phyloP scores from a whole-genome alignment of 768 basidiomycete species.

The Amanita molliuscula region DNA sequence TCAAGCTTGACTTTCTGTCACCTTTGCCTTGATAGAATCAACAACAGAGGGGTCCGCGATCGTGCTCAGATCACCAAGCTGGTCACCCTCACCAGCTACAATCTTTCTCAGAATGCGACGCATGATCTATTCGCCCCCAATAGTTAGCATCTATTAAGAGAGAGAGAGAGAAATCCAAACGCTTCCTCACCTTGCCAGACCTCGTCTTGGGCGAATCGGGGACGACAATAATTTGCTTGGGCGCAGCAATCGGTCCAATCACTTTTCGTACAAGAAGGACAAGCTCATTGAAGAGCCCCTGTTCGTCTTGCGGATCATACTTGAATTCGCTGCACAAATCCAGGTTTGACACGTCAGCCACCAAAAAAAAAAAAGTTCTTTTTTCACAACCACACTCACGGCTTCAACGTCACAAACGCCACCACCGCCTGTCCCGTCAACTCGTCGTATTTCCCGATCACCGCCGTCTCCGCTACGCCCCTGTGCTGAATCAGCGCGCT shows the following conservation, averaged over 20 bases:
- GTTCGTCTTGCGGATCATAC: conserved; percentile 62
- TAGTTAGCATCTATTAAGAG: background rate
- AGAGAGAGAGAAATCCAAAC: background rate
- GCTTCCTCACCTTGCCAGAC: conserved; percentile 70
- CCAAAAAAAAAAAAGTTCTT: background rate
- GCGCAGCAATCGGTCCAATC: conserved; percentile 95
- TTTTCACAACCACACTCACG: conserved; percentile 37
- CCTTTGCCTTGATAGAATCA: conserved; percentile 75
- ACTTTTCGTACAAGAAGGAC: conserved; percentile 93
- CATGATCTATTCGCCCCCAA: conserved; percentile 54
- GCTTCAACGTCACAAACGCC: conserved; percentile 91
- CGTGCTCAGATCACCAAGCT: conserved; percentile 91
- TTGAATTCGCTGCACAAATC: conserved; percentile 82
- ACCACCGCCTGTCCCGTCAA: conserved; percentile 90
- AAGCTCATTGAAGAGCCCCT: conserved; percentile 73
- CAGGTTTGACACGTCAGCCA: background rate
- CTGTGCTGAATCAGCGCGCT: conserved; percentile 90
- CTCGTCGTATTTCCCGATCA: conserved; percentile 80
- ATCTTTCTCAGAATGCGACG: conserved; percentile 95
- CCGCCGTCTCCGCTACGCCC: conserved; percentile 95
- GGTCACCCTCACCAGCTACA: conserved; percentile 87
- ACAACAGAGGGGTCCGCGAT: conserved; percentile 84
- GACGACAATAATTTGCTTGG: conserved; percentile 85
- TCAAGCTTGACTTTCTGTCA: conserved; percentile 29
- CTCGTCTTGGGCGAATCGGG: conserved; percentile 88